A percentile compares a stretch with the other conserved stretches of the same genome.
These are phyloP conservation scores for Halophytophthora polymorphica DNA, from an alignment of 352 stramenopile genomes.

Conservation along the genomic window DNA sequence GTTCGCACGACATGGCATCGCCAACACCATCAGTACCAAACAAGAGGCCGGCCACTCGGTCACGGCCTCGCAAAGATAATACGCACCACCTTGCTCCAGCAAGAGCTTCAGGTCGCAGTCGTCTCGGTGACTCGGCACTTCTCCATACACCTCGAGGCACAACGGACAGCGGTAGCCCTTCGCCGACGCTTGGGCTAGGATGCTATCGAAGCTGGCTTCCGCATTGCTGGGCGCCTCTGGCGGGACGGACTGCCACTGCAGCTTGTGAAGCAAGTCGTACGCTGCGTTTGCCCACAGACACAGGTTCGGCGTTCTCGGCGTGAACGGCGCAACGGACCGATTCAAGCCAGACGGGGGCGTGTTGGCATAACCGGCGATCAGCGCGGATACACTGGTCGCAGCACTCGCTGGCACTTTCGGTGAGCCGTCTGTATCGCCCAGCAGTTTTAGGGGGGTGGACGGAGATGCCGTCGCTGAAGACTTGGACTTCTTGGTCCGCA, in stretches of 20 bases:
- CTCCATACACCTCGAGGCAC: slow-evolving; percentile 45
- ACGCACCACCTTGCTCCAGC: slow-evolving; percentile 48
- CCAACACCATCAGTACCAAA: too few species aligned
- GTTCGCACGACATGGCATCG: not conserved
- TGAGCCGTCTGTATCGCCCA: slow-evolving; percentile 2
- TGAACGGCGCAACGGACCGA: slow-evolving; percentile 33
- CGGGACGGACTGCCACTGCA: slow-evolving; percentile 54
- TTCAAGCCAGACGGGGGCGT: slow-evolving; percentile 13
- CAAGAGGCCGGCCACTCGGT: too few species aligned
- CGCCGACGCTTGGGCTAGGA: slow-evolving; percentile 25
- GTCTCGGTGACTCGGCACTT: slow-evolving; percentile 33
- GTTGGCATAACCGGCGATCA: slow-evolving; percentile 30
- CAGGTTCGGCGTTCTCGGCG: slow-evolving; percentile 33
- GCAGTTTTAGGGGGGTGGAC: slow-evolving; percentile 5
- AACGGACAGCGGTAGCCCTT: slow-evolving; percentile 46
- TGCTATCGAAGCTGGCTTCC: slow-evolving; percentile 29
- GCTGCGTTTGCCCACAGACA: slow-evolving; percentile 74
- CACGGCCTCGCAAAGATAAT: not conserved
- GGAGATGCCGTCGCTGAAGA: slow-evolving; percentile 7
- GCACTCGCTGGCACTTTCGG: slow-evolving; percentile 21
- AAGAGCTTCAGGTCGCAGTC: slow-evolving; percentile 66
- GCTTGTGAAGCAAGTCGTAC: slow-evolving; percentile 63
- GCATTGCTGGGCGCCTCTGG: slow-evolving; percentile 5
- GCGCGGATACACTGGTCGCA: slow-evolving; percentile 14
- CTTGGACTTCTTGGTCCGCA: slow-evolving; percentile 50